These are phyloP conservation scores for Solanum stenotomum DNA, from an alignment of 257 asterid species.

Conservation along the genomic window DNA sequence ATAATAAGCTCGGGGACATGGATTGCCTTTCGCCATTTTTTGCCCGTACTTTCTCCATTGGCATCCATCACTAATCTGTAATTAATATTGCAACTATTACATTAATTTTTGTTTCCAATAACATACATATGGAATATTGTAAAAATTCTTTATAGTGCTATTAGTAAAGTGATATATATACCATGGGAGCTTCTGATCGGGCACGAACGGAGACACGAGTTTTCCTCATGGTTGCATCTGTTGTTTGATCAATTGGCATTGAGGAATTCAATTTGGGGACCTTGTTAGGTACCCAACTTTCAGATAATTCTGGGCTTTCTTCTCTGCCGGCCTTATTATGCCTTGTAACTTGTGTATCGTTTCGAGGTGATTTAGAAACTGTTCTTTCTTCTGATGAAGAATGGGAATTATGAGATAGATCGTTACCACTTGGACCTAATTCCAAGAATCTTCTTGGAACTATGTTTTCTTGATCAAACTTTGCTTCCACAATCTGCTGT, in stretches of 20 bases:
- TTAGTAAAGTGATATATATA: neutral
- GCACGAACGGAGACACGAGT: slow-evolving; percentile 97
- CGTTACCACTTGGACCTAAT: slow-evolving; percentile 28
- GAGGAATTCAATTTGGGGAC: slow-evolving; percentile 26
- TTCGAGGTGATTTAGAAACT: slow-evolving; percentile 40
- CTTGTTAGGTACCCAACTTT: slow-evolving; percentile 53
- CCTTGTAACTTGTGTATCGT: slow-evolving; percentile 6
- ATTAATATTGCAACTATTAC: neutral
- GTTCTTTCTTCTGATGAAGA: slow-evolving; percentile 77
- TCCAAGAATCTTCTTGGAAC: slow-evolving; percentile 51
- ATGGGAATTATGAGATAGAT: slow-evolving; percentile 26
- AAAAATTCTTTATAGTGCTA: neutral
- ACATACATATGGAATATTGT: neutral
- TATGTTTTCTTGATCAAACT: neutral
- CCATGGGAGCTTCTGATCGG: slow-evolving; percentile 81
- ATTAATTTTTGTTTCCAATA: neutral
- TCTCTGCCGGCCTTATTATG: slow-evolving; percentile 30
- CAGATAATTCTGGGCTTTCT: slow-evolving; percentile 64
- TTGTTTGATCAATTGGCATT: slow-evolving; percentile 32
- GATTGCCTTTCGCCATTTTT: slow-evolving; percentile 95
- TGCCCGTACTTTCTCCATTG: slow-evolving; percentile 99
- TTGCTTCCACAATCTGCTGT: slow-evolving; percentile 8
- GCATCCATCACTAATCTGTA: slow-evolving; percentile 84
- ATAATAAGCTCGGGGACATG: slow-evolving; percentile 90
- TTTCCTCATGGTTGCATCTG: slow-evolving; percentile 76